Evolutionary conservation across 2,329 filamentous ascomycete genomes (phyloP).

Genomic region (Chalaropsis thielavioides): DNA sequence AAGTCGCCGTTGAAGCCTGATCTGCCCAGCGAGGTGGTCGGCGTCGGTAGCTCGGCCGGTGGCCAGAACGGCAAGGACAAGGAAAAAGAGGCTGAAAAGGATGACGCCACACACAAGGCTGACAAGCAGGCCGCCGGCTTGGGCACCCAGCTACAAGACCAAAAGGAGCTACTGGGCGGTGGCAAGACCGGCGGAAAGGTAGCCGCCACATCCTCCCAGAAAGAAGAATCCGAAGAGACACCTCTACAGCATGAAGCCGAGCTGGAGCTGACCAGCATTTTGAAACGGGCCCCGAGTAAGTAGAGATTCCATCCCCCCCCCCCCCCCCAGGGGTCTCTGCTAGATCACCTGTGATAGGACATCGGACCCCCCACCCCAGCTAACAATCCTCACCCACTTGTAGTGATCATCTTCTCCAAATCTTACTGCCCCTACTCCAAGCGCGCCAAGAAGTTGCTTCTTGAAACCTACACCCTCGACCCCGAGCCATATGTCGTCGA

Average conservation of each 20-base stretch:
- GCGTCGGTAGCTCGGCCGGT: conserved; percentile 42
- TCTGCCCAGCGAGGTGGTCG: conserved; percentile 41
- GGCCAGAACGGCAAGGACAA: conserved; percentile 35
- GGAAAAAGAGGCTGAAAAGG: conserved; percentile 32
- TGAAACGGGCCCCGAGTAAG: conserved; percentile 74
- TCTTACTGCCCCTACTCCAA: conserved; percentile 79
- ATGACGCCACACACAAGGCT: conserved; percentile 20
- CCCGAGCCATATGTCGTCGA: conserved; percentile 81
- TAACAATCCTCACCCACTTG: neutral
- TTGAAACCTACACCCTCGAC: conserved; percentile 70
- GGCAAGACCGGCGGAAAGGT: conserved; percentile 2
- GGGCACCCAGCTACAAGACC: conserved; percentile 47
- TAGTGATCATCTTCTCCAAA: conserved; percentile 94
- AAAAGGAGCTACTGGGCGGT: conserved; percentile 42
- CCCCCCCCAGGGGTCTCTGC: no score
- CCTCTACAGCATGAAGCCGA: conserved; percentile 51
- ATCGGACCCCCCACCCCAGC: neutral
- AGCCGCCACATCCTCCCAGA: conserved; percentile 7
- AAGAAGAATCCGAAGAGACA: conserved; percentile 31
- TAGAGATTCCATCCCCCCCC: conserved; percentile 16
- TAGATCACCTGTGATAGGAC: neutral
- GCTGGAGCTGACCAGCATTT: conserved; percentile 57
- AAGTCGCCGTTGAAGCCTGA: conserved; percentile 50
- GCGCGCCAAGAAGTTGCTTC: conserved; percentile 69
- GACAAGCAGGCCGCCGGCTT: conserved; percentile 33